Evolutionary conservation across 352 stramenopile genomes (phyloP), one percentile per base, ranked within the genome.

Genomic region (Globisporangium alternatum): DNA sequence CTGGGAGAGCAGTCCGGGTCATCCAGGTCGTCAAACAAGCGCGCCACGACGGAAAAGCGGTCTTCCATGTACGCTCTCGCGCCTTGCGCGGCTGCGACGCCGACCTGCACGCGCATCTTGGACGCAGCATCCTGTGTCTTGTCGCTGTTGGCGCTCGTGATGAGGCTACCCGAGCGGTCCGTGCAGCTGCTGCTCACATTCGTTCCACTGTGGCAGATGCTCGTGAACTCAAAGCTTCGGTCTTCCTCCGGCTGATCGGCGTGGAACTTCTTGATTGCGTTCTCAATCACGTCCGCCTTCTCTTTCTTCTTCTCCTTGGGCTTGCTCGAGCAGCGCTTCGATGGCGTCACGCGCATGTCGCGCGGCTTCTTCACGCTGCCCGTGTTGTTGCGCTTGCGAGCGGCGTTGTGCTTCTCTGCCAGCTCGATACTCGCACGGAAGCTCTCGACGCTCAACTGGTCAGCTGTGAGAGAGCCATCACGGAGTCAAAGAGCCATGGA

Each of bases 31-130:
- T 86, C 79, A 55, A 90, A 75, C 41, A 93, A 62, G n/a, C 74
- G 73, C 56, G 83, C 78, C 15, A 82, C 68, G 4, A 91, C 78
- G 8, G 82, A 86, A 55, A 81, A 88, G 1, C 81, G 79, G 61
- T 93, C 84, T 71, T 93, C 84, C 84, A 93, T 93, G 70, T 93
- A 93, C 41, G 72, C 71, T 17, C 84, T 76, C 8, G 82, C 80
- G 17, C 84, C 84, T 66, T 93, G 84, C 10, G 82, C 80, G 0
- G 76, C 53, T 17, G 80, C 72, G 0, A 88, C 66, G 10, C 78
- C 78, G 19, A 89, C 73, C 37, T 75, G 74, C 7, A 86, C 67
- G n/a, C 72, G 70, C 70, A 88, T 78, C 41, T 59, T 28, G 49
- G 49, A 60, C 41, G 68, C 54, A 22, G 59, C 47, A 48, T 70